Conservation (phyloP, 2,329 filamentous ascomycete genomes). For the Ophiostoma pallidulum region DNA sequence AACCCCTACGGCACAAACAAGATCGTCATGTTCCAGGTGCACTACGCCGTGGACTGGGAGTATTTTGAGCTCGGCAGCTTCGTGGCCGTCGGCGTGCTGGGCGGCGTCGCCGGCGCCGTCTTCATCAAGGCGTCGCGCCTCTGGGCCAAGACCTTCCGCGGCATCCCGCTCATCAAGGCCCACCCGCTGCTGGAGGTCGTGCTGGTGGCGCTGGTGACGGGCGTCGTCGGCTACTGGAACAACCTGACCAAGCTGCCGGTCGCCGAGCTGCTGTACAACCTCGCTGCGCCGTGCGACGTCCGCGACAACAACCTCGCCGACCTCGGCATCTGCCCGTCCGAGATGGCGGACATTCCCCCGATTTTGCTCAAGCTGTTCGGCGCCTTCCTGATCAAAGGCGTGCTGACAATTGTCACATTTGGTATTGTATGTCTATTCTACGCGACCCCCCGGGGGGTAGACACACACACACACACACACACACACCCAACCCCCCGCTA, state of each 20-base stretch:
- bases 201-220: slow-evolving; percentile 77
- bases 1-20: slow-evolving; percentile 95
- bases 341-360: slow-evolving; percentile 64
- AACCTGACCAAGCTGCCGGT: slow-evolving; percentile 80
- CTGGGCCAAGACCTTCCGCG: slow-evolving; percentile 85
- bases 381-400: slow-evolving; percentile 82
- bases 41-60: slow-evolving; percentile 84
- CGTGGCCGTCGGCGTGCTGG: slow-evolving; percentile 74
- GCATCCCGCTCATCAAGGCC: slow-evolving; percentile 68
- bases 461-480: no score
- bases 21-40: slow-evolving; percentile 92
- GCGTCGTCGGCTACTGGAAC: slow-evolving; percentile 87
- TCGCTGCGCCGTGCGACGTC: slow-evolving; percentile 78
- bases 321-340: slow-evolving; percentile 68
- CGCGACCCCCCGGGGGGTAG: no score
- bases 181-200: slow-evolving; percentile 81
- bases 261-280: slow-evolving; percentile 79
- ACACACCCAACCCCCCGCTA: no score
- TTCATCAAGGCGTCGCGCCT: slow-evolving; percentile 93
- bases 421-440: slow-evolving; percentile 54
- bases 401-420: slow-evolving; percentile 84
- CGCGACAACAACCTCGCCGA: slow-evolving; percentile 52
- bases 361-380: slow-evolving; percentile 62
- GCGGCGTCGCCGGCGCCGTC: slow-evolving; percentile 74
- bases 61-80: slow-evolving; percentile 85